A percentile compares a stretch with the other conserved stretches of the same genome.
These are phyloP conservation scores for Euphrasia confusa DNA, from an alignment of 257 asterid genomes.

Conservation along the genomic window DNA sequence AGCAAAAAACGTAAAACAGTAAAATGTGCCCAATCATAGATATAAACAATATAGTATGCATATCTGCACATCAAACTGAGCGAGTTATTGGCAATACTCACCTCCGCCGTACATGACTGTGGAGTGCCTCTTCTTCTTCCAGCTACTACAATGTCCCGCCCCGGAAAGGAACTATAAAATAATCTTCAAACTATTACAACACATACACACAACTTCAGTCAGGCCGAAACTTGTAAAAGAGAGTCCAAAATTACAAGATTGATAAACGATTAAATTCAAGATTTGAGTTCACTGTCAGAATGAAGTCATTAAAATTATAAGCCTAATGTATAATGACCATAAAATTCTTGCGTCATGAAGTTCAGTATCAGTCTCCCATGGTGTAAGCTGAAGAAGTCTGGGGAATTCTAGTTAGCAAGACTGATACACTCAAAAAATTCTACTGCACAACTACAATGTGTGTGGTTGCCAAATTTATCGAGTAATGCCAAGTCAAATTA, in stretches of 20 bases:
- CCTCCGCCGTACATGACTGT: slow-evolving; percentile 39
- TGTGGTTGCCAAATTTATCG: no score
- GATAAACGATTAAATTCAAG: background rate
- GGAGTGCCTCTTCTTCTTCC: slow-evolving; percentile 16
- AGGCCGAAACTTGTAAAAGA: background rate
- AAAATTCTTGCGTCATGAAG: no score
- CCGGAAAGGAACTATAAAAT: background rate
- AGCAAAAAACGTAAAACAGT: slow-evolving; percentile 17
- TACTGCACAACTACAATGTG: no score
- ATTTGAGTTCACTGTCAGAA: background rate
- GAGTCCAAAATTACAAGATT: background rate
- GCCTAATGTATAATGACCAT: no score
- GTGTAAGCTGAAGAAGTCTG: no score
- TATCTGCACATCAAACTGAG: background rate
- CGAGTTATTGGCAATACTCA: slow-evolving; percentile 1
- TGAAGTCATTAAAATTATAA: no score
- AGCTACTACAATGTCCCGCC: background rate
- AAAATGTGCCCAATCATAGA: slow-evolving; percentile 15
- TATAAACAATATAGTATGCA: background rate
- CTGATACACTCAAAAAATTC: no score
- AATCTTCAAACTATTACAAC: background rate
- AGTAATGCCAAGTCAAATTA: no score
- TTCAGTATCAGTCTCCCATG: no score
- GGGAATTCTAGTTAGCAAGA: no score
- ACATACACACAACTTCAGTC: background rate